Evolutionary conservation across 495 filamentous ascomycete genomes (phyloP), one percentile per base, ranked within the genome.

Genomic region (Talaromyces thailandensis): DNA sequence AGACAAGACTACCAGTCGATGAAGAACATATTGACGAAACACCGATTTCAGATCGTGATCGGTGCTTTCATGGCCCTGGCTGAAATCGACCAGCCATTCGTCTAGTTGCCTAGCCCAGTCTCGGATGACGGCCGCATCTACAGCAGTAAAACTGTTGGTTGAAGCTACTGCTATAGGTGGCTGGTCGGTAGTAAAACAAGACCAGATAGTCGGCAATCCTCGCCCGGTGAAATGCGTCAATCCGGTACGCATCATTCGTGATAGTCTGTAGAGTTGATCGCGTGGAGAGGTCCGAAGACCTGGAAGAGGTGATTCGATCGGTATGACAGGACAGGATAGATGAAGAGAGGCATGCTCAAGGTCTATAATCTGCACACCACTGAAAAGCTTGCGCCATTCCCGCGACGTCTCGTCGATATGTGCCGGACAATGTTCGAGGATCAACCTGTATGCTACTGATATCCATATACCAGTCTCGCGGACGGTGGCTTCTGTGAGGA

Each of bases 341-440:
- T 61, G 59, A 21, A 61, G 59, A 31, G 59, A 61, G 16, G 59
- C 59, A 52, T 61, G 59, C 21, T 61, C 59, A 31, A 61, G 59
- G 16, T 61, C 59, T 7, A 61, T 61, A 4, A 61, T 61, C n/a
- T 61, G 59, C 6, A 61, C 59, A n/a, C 59, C 59, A 23, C 59
- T 61, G 25, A 61, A 61, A 7, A 61, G 40, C 43, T 61, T 61
- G 14, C 59, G 59, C 59, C 59, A 61, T 61, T 61, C 59, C 26
- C 59, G 59, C 16, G 59, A 61, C n/a, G 59, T 61, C 28, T 61
- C 59, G n/a, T 61, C 59, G 9, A 61, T 25, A 51, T 61, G 59
- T 31, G 59, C 59, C 8, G 59, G 59, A 52, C 59, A 61, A n/a
- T 61, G 45, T 7, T 61, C 59, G 7, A 61, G 23, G 9, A 61